Evolutionary conservation across 805 yeast species (phyloP), one percentile per base, ranked within the genome.

Genomic region (Cyberlindnera meyerae): DNA sequence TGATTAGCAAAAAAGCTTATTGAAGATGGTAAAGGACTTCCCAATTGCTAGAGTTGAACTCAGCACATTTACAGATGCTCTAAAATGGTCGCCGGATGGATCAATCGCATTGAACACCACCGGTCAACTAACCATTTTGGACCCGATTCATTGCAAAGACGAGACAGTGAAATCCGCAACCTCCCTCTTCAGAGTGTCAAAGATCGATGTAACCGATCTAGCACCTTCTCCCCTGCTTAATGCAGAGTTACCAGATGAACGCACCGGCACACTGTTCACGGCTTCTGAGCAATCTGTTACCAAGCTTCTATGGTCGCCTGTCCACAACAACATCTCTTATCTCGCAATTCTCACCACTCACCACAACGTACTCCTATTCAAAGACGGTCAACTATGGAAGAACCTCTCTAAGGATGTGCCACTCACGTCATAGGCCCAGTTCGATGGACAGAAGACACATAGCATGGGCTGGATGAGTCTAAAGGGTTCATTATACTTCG

Each of bases 51-150:
- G 59, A 25, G 34, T 37, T 0, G 58, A 54, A n/a, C 35, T 54
- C 3, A 8, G 22, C 0, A 33, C 36, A 4, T 31, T 36, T 6
- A 6, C 28, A 18, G 45, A 47, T 13, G 43, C 32, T 2, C 21
- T 54, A 2, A 27, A 39, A 12, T 54, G 59, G 59, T 29, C 54
- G 1, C 41, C 47, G 2, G 48, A 50, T 30, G 59, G 59, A 1
- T 42, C 50, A 11, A 15, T 54, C n/a, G 54, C 48, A 6, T 6
- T 54, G 7, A 50, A 53, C 36, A 45, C 55, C 1, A 9, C 25
- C 2, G 38, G 43, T 11, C 48, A 50, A 21, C 18, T 53, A 12
- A 50, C 54, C 1, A 14, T 54, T 8, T 25, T 49, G 12, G 39
- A 34, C 3, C 54, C 59, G 9, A 53, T 42, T 33, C 47, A 51